phyloP scores from a whole-genome alignment of 2,329 filamentous ascomycete species.

The Calonectria ilicicola region DNA sequence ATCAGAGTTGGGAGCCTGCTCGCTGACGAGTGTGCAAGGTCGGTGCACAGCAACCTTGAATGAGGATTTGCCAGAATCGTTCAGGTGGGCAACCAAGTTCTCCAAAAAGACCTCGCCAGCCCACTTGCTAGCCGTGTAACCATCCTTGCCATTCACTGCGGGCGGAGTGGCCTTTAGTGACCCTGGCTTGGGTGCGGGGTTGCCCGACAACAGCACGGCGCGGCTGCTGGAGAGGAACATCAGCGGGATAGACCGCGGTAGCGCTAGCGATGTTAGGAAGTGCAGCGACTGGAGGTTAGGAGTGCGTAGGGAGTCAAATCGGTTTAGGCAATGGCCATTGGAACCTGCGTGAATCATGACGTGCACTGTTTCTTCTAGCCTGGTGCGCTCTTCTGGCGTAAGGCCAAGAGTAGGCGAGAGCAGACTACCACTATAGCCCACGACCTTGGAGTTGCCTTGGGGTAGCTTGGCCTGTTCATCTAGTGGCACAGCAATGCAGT shows the following conservation, averaged over 20 bases:
- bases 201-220: slow-evolving; percentile 18
- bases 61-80: slow-evolving; percentile 19
- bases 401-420: slow-evolving; percentile 23
- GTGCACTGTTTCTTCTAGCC: slow-evolving; percentile 2
- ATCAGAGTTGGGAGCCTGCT: slow-evolving; percentile 31
- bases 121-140: slow-evolving; percentile 50
- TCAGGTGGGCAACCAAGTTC: slow-evolving; percentile 27
- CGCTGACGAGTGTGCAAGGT: slow-evolving; percentile 36
- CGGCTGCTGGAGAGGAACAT: slow-evolving; percentile 23
- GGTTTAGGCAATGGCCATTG: slow-evolving; percentile 29
- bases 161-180: slow-evolving; percentile 24
- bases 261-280: slow-evolving; percentile 14
- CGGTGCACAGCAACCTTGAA: slow-evolving; percentile 43
- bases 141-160: slow-evolving; percentile 40
- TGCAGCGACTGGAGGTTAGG: slow-evolving; percentile 25
- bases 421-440: slow-evolving; percentile 15
- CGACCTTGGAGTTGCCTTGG: neutral
- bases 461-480: slow-evolving; percentile 7
- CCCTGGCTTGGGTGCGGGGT: slow-evolving; percentile 3
- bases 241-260: slow-evolving; percentile 22
- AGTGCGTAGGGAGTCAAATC: slow-evolving; percentile 15
- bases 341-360: slow-evolving; percentile 27
- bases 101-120: slow-evolving; percentile 47
- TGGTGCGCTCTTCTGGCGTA: neutral
- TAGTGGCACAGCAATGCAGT: slow-evolving; percentile 25